Evolutionary conservation across 495 filamentous ascomycete species (phyloP).

Genomic region (Ascodesmis nigricans): DNA sequence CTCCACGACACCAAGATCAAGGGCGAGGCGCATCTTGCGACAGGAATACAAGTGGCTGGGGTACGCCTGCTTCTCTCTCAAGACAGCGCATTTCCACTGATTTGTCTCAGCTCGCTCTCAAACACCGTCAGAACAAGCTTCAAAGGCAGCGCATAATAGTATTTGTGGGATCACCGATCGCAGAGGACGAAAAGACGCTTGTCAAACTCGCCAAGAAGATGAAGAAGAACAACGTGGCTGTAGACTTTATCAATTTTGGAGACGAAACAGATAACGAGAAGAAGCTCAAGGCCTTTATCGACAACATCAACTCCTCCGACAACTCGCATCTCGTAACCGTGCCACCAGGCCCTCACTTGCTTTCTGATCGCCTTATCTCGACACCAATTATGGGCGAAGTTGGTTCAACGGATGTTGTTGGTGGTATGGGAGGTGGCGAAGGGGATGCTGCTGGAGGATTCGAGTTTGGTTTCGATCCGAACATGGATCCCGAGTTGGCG

Average conservation of each 20-base stretch:
- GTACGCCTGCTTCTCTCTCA: conserved; percentile 32
- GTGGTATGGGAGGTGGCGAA: conserved; percentile 32
- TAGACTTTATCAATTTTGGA: conserved; percentile 87
- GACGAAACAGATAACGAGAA: conserved; percentile 77
- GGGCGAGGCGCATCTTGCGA: conserved; percentile 64
- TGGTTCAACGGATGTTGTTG: conserved; percentile 26
- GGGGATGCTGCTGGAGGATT: conserved; percentile 33
- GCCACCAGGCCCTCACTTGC: conserved; percentile 68
- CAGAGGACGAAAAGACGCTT: conserved; percentile 67
- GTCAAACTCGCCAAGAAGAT: conserved; percentile 87
- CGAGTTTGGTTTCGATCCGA: conserved; percentile 61
- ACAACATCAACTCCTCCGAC: conserved; percentile 70
- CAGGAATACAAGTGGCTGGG: conserved; percentile 79
- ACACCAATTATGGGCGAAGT: conserved; percentile 58
- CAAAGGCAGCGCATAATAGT: conserved; percentile 88
- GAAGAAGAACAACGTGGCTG: conserved; percentile 84
- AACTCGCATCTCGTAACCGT: conserved; percentile 81
- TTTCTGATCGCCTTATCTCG: conserved; percentile 80
- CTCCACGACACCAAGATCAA: conserved; percentile 87
- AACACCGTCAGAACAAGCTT: conserved; percentile 91
- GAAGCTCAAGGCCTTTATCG: conserved; percentile 83
- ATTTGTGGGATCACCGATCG: conserved; percentile 81
- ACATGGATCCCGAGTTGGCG: conserved; percentile 74
- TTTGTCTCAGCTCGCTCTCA: conserved; percentile 64
- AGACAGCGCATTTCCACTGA: conserved; percentile 50